Conservation (phyloP, 2,329 filamentous ascomycete species). For the Orbilia oligospora region DNA sequence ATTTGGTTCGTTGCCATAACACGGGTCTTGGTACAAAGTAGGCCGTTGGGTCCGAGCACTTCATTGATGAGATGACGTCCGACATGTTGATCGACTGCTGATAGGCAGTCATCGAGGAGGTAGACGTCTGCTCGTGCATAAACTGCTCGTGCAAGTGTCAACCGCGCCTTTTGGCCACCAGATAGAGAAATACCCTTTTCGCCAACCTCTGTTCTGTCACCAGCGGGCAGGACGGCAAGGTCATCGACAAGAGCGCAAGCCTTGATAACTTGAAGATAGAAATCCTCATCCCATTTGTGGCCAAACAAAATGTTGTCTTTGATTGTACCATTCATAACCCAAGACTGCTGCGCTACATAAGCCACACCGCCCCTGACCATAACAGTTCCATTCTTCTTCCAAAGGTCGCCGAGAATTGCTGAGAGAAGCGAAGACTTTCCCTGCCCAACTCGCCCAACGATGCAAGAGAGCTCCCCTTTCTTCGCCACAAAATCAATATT, state of each 20-base stretch:
- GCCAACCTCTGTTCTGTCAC: slow-evolving; percentile 95
- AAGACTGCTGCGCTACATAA: slow-evolving; percentile 92
- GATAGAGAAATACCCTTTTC: slow-evolving; percentile 97
- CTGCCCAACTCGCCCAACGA: slow-evolving; percentile 93
- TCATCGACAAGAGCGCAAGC: slow-evolving; percentile 93
- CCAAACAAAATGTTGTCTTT: slow-evolving; percentile 98
- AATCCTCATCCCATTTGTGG: slow-evolving; percentile 90
- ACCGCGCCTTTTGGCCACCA: slow-evolving; percentile 88
- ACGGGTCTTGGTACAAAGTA: slow-evolving; percentile 87
- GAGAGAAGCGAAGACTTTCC: slow-evolving; percentile 96
- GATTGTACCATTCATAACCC: slow-evolving; percentile 98
- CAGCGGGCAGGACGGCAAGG: slow-evolving; percentile 91
- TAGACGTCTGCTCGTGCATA: slow-evolving; percentile 98
- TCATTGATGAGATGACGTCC: slow-evolving; percentile 95
- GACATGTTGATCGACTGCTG: slow-evolving; percentile 98
- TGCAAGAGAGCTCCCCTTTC: slow-evolving; percentile 92
- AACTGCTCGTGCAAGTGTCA: slow-evolving; percentile 92
- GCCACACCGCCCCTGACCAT: slow-evolving; percentile 85
- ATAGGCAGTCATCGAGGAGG: slow-evolving; percentile 91
- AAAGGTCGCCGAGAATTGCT: slow-evolving; percentile 89
- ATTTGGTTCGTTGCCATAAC: slow-evolving; percentile 97
- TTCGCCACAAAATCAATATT: slow-evolving; percentile 89
- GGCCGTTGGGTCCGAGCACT: slow-evolving; percentile 86
- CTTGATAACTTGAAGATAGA: slow-evolving; percentile 92
- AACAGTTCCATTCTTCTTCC: slow-evolving; percentile 88